These are phyloP conservation scores for Candida coleopterorum DNA, from an alignment of 805 yeast species.

Conservation along the genomic window DNA sequence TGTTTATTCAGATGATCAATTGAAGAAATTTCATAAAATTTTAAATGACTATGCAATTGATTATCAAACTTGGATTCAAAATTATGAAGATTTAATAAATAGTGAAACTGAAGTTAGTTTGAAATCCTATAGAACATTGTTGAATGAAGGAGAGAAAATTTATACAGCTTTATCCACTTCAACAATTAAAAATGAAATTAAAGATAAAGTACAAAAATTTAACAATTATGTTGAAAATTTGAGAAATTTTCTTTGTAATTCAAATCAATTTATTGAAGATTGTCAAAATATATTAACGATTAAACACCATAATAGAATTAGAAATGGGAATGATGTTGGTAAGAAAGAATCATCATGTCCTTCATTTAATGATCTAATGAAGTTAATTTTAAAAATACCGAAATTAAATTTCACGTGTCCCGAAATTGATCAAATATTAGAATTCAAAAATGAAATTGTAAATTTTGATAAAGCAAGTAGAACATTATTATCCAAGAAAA, in stretches of 20 bases:
- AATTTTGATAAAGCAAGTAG: slow-evolving; percentile 47
- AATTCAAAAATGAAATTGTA: slow-evolving; percentile 47
- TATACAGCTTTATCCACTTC: slow-evolving; percentile 31
- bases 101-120: slow-evolving; percentile 44
- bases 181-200: slow-evolving; percentile 10
- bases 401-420: slow-evolving; percentile 46
- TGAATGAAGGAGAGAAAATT: slow-evolving; percentile 53
- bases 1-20: slow-evolving; percentile 49
- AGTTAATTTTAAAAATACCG: slow-evolving; percentile 44
- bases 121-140: slow-evolving; percentile 38
- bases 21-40: slow-evolving; percentile 32
- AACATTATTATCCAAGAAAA: slow-evolving; percentile 27
- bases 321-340: slow-evolving; percentile 23
- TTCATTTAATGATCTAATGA: slow-evolving; percentile 20
- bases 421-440: slow-evolving; percentile 57
- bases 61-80: slow-evolving; percentile 48
- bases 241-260: slow-evolving; percentile 36
- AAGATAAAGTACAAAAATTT: slow-evolving; percentile 9
- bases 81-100: slow-evolving; percentile 37
- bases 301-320: slow-evolving; percentile 47
- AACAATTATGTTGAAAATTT: slow-evolving; percentile 22
- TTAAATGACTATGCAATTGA: slow-evolving; percentile 41
- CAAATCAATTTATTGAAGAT: slow-evolving; percentile 49
- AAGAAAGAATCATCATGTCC: slow-evolving; percentile 3
- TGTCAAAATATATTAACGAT: slow-evolving; percentile 51